Evolutionary conservation across 805 yeast species (phyloP).

Genomic region (Saturnispora quitensis): DNA sequence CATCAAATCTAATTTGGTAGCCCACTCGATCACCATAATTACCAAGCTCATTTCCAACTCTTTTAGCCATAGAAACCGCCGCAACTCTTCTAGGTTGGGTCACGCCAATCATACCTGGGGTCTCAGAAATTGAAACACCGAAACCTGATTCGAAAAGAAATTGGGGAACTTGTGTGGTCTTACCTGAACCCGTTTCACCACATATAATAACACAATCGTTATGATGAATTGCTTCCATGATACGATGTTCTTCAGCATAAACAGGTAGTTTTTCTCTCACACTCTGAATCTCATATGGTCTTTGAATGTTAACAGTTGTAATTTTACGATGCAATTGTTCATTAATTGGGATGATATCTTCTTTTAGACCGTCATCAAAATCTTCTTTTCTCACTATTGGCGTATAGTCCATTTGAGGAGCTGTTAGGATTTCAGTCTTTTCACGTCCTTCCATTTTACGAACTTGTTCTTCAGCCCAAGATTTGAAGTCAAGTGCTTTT

Average conservation of each 20-base stretch:
- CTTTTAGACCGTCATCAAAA: constrained; percentile 56
- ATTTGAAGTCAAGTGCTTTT: constrained; percentile 61
- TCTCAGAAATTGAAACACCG: constrained; percentile 49
- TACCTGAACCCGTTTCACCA: constrained; percentile 99
- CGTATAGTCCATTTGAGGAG: constrained; percentile 43
- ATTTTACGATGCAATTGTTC: constrained; percentile 48
- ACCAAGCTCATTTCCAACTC: constrained; percentile 73
- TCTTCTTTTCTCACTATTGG: constrained; percentile 63
- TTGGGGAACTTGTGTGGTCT: constrained; percentile 97
- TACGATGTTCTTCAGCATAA: constrained; percentile 77
- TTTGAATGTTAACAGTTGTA: constrained; percentile 54
- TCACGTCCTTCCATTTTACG: constrained; percentile 55
- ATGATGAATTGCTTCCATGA: constrained; percentile 93
- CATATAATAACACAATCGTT: constrained; percentile 85
- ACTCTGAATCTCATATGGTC: constrained; percentile 59
- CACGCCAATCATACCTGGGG: constrained; percentile 91
- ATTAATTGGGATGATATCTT: constrained; percentile 49
- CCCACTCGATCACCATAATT: constrained; percentile 63
- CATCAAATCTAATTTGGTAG: constrained; percentile 76
- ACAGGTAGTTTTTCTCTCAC: constrained; percentile 76
- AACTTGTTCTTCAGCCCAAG: constrained; percentile 78
- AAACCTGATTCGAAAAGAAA: constrained; percentile 89
- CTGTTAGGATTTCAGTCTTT: constrained; percentile 38
- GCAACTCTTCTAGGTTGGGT: constrained; percentile 96
- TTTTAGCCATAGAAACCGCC: constrained; percentile 81